Evolutionary conservation across 2,329 filamentous ascomycete genomes (phyloP), one percentile per base, ranked within the genome.

Genomic region (Neofusicoccum cordaticola): DNA sequence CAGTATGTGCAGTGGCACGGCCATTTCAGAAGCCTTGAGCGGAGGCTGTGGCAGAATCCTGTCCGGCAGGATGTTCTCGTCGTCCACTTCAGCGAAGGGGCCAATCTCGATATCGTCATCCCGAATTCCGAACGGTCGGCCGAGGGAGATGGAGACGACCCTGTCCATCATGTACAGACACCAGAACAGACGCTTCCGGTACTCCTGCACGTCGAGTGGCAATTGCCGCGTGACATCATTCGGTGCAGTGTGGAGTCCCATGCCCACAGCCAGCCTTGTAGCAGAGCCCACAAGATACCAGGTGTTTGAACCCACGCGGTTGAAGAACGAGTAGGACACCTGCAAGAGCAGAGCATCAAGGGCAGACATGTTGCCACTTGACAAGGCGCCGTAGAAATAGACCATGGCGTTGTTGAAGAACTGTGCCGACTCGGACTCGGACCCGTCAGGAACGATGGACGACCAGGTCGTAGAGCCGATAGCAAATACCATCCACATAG

Each of bases 101-200:
- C 79, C 66, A 3, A 81, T 73, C 50, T 81, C 78, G 6, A 82
- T 79, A 63, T 82, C 80, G 44, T 81, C 78, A 48, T 82, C 80
- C 22, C 81, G 78, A 2, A 82, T 72, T 2, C 79, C 80, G 67
- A 81, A 82, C 0, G 80, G 80, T 0, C 80, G 73, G 0, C 80
- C 80, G 1, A 82, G 67, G 2, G 80, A 76, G 34, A 78, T 75
- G 5, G 80, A 82, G 4, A 81, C 80, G 1, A 82, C 74, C 1
- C 79, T 77, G 69, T 83, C 80, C 80, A 82, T 82, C 80, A 82
- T 82, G 53, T 82, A 83, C 4, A 83, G 71, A 1, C 78, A 81
- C 47, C 79, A 82, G 68, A 82, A 82, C 1, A 82, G 66, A 2
- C 80, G 74, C 53, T 81, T 82, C 6, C 78, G 74, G 42, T 75